Base-by-base conservation (phyloP, 2,329 filamentous ascomycete genomes). In the Talaromyces sp. region DNA sequence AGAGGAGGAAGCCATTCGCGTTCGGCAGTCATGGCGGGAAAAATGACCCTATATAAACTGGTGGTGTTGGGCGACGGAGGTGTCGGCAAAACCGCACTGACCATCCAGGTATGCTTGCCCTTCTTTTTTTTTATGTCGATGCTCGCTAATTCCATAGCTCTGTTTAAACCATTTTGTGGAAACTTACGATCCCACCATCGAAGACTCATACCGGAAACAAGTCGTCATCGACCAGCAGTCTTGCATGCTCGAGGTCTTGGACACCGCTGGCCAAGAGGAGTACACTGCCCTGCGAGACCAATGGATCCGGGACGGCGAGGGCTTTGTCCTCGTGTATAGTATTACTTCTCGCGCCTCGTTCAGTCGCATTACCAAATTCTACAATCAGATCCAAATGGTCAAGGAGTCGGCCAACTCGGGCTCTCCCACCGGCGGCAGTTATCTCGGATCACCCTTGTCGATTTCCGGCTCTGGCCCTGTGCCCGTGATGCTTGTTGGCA, bases 151-250 rank as follows among this genome's bases (percentile, higher is more conserved):
- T 35, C 8, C 8, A n/a, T 61, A 99, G 87, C 83, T 99, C 70
- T 97, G 94, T 76, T 80, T 97, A 72, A 95, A 97, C 78, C 94
- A 99, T 78, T 99, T 99, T 75, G 92, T 97, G 70, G 93, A 97
- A 80, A 97, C 92, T 53, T 88, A 88, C 71, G 85, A 88, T 71
- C 85, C 85, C 53, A 87, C 85, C 62, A 88, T 88, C 68, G 85
- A 88, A 75, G 85, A 88, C 69, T 87, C 85, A 51, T 88, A 88
- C 71, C 83, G 85, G 63, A 88, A 88, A 72, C 85, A 87, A 74
- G 85, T 87, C 59, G 83, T 96, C 72, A 97, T 97, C 76, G 94
- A 97, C 62, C 85, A 86, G 60, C 90, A 94, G 75, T 91, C 91
- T 48, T 95, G 91, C 80, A 95, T 96, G 91, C 85, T 96, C 67